A percentile compares a stretch with the other conserved stretches of the same genome.
phyloP scores from a whole-genome alignment of 2,329 filamentous ascomycete genomes.

The Botrytis byssoidea region DNA sequence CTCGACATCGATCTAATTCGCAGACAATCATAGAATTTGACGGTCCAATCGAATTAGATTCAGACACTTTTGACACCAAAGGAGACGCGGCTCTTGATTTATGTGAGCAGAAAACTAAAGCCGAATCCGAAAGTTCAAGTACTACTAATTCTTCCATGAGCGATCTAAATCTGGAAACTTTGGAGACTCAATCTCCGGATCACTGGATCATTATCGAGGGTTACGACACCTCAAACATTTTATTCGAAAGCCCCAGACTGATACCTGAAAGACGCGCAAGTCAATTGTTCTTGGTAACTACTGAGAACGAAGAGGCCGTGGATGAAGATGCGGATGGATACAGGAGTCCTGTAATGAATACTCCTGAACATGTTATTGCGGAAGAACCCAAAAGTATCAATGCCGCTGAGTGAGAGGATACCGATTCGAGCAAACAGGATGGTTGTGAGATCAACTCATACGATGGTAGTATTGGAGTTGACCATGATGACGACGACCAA shows the following conservation, averaged over 20 bases:
- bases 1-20: not conserved
- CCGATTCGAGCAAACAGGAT: not conserved
- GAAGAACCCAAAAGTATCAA: not conserved
- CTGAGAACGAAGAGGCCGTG: not conserved
- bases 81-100: too few relatives aligned
- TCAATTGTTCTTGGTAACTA: not conserved
- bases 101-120: not conserved
- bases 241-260: not conserved
- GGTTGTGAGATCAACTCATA: too few relatives aligned
- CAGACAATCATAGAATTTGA: too few relatives aligned
- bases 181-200: too few relatives aligned
- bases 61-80: too few relatives aligned
- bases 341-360: not conserved
- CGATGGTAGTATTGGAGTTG: not conserved
- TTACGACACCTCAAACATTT: too few relatives aligned
- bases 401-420: not conserved
- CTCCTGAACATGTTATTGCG: too few relatives aligned
- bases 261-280: not conserved
- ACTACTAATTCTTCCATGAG: not conserved
- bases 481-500: not conserved
- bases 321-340: not conserved
- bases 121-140: not conserved
- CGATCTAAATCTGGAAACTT: not conserved
- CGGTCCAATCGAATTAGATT: not conserved
- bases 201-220: too few relatives aligned